Conservation (phyloP, 192 early-diverging fungal genomes). For the Coemansia asiatica region DNA sequence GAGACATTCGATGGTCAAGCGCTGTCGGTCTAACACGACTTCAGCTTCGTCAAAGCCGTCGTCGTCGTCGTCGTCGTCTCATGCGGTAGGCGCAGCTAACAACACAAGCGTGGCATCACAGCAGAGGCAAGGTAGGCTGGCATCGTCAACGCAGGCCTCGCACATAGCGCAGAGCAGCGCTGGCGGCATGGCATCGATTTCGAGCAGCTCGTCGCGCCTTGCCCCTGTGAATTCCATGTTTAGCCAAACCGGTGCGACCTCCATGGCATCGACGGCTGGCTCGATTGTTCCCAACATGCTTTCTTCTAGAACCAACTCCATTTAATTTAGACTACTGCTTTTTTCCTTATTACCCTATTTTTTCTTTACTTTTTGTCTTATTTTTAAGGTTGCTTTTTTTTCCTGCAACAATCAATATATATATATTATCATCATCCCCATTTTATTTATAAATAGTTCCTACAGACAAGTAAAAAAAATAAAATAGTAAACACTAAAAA, state of each 20-base stretch:
- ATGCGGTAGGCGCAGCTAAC: not conserved
- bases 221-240: conserved; percentile 43
- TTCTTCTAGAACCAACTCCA: conserved; percentile 44
- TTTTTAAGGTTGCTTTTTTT: not conserved
- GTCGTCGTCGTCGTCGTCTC: conserved; percentile 3
- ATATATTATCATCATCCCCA: not conserved
- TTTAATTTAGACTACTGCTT: conserved; percentile 18
- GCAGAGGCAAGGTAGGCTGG: conserved; percentile 4
- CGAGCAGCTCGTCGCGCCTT: conserved; percentile 33
- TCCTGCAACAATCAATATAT: conserved; percentile 4
- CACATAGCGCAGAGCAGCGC: conserved; percentile 8
- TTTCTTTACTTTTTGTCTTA: conserved; percentile 28
- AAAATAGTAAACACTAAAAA: not conserved
- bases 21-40: conserved; percentile 47
- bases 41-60: conserved; percentile 3
- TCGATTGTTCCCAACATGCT: conserved; percentile 49
- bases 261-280: conserved; percentile 24
- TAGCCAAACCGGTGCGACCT: conserved; percentile 18
- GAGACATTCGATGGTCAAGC: conserved; percentile 64
- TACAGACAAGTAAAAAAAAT: not conserved
- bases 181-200: conserved; percentile 16
- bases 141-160: not conserved
- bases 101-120: conserved; percentile 5
- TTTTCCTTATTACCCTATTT: conserved; percentile 14
- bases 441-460: not conserved